phyloP scores from a whole-genome alignment of 2,329 filamentous ascomycete species.

The Colletotrichum sp. region DNA sequence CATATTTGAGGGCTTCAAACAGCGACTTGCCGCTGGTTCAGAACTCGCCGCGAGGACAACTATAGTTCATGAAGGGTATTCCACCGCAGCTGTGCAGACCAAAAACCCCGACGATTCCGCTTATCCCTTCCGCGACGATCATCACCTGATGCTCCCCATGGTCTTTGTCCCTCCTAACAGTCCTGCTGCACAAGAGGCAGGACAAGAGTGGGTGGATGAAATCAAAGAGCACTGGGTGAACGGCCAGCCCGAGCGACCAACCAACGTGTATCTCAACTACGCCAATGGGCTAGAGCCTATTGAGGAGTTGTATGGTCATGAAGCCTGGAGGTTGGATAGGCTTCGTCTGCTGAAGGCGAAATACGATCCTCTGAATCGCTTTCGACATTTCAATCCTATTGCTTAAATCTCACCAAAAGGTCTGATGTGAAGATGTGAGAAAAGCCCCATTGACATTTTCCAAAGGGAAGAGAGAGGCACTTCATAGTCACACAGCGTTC shows the following conservation, averaged over 20 bases:
- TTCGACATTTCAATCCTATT: neutral
- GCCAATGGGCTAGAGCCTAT: slow-evolving; percentile 24
- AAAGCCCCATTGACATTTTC: neutral
- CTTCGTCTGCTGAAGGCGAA: neutral
- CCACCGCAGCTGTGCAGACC: slow-evolving; percentile 19
- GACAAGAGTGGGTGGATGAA: neutral
- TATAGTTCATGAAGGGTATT: slow-evolving; percentile 29
- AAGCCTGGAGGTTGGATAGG: neutral
- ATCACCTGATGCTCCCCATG: slow-evolving; percentile 10
- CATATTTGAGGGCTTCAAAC: neutral
- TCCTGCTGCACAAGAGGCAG: neutral
- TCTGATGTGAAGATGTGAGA: neutral
- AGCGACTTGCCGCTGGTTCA: neutral
- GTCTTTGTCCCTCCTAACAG: neutral
- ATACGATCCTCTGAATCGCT: neutral
- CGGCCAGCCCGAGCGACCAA: slow-evolving; percentile 18
- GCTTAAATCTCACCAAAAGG: neutral
- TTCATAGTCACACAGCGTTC: neutral
- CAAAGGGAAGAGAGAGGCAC: neutral
- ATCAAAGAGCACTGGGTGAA: slow-evolving; percentile 20
- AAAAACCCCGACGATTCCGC: slow-evolving; percentile 17
- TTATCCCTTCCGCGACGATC: slow-evolving; percentile 24
- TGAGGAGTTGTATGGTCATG: slow-evolving; percentile 26
- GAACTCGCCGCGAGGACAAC: neutral
- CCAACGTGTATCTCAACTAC: slow-evolving; percentile 28